Evolutionary conservation across 495 filamentous ascomycete genomes (phyloP).

Genomic region (Xylaria scruposa): DNA sequence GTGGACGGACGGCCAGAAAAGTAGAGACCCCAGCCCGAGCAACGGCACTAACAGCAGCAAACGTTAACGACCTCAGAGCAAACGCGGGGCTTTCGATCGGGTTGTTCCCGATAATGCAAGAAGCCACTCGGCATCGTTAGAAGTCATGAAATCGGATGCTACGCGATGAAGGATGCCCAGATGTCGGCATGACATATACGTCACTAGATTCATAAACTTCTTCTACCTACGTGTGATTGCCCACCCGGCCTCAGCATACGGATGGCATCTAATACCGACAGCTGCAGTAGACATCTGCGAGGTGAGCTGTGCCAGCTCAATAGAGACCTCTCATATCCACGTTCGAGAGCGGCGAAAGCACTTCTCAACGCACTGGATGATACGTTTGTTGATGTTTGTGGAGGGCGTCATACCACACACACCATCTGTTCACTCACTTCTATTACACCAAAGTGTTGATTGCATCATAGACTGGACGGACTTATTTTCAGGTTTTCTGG

Average conservation of each 20-base stretch:
- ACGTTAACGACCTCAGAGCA: background rate
- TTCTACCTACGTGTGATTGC: background rate
- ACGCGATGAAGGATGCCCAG: background rate
- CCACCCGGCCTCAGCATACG: background rate
- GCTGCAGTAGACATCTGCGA: constrained; percentile 18
- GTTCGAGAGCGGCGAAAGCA: background rate
- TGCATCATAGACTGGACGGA: background rate
- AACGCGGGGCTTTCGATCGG: background rate
- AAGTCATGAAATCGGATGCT: background rate
- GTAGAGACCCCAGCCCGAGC: background rate
- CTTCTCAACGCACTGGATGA: background rate
- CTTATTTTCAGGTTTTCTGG: background rate
- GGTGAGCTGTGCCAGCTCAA: constrained; percentile 11
- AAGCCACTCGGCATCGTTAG: background rate
- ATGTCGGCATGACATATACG: background rate
- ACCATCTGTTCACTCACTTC: background rate
- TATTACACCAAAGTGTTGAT: background rate
- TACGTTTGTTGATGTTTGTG: constrained; percentile 4
- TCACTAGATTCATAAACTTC: background rate
- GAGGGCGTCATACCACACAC: background rate
- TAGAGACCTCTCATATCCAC: background rate
- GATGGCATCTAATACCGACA: constrained; percentile 24
- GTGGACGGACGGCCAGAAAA: background rate
- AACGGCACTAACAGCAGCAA: background rate
- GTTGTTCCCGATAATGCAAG: background rate